These are phyloP conservation scores for Postia placenta DNA, from an alignment of 768 basidiomycete species.

Conservation along the genomic window DNA sequence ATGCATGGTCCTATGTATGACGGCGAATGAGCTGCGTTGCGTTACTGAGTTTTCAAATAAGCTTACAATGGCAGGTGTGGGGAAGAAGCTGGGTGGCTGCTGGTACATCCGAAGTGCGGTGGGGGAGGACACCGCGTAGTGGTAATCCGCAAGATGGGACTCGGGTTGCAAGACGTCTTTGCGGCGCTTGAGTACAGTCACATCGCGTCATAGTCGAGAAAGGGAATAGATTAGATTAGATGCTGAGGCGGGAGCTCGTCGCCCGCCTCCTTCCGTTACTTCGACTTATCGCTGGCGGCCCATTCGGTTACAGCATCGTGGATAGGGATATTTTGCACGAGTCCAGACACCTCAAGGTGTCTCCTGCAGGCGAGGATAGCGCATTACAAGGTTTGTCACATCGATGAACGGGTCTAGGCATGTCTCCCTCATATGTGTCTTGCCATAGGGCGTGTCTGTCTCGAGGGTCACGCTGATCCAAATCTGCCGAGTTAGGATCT, in stretches of 20 bases:
- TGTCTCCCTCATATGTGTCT: neutral
- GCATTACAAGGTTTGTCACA: neutral
- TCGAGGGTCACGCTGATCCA: neutral
- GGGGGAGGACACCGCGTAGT: neutral
- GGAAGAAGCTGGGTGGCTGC: conserved; percentile 34
- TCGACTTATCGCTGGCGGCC: neutral
- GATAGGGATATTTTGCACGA: no score
- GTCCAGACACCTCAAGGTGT: no score
- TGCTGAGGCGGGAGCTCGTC: neutral
- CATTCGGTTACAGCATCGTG: neutral
- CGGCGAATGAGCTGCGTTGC: no score
- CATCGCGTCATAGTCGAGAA: conserved; percentile 1
- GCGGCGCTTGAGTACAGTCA: neutral
- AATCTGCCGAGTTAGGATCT: conserved; percentile 2
- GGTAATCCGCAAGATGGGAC: neutral
- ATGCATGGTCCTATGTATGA: conserved; percentile 78
- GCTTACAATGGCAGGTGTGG: conserved; percentile 26
- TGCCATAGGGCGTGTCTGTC: neutral
- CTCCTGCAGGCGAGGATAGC: neutral
- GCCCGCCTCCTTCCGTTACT: no score
- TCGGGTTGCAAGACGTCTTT: conserved; percentile 1
- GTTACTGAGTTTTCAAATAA: no score
- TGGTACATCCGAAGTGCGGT: conserved; percentile 14
- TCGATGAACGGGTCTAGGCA: neutral
- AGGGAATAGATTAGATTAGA: conserved; percentile 7